These are phyloP conservation scores for Daldinia vernicosa DNA, from an alignment of 495 filamentous ascomycete genomes.

Conservation along the genomic window DNA sequence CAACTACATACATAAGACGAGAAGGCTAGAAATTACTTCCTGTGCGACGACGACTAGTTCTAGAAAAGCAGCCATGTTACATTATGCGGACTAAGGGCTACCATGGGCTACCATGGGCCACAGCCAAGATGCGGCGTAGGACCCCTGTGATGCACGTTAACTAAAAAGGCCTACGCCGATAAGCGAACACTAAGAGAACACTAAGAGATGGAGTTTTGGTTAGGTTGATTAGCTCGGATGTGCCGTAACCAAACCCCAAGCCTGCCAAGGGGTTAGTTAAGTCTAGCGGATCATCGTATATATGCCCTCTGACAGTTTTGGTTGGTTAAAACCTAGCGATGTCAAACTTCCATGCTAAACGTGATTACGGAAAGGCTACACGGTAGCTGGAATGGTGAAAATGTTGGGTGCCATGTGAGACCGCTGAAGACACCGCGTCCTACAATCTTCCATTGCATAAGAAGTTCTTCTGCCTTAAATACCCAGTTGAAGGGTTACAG, in stretches of 20 bases:
- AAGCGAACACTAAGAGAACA: constrained; percentile 12
- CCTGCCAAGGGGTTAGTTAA: neutral
- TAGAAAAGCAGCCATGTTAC: constrained; percentile 9
- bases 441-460: neutral
- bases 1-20: constrained; percentile 9
- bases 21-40: neutral
- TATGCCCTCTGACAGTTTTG: neutral
- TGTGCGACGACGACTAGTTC: constrained; percentile 7
- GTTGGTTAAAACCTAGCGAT: neutral
- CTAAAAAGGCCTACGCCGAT: constrained; percentile 25
- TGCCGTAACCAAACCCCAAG: neutral
- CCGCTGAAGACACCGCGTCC: neutral
- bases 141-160: constrained; percentile 30
- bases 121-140: constrained; percentile 18
- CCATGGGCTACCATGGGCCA: neutral
- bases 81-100: constrained; percentile 17
- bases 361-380: constrained; percentile 5
- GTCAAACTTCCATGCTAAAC: neutral
- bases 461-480: constrained; percentile 1
- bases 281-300: neutral
- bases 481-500: neutral
- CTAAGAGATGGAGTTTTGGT: neutral
- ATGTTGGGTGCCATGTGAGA: constrained; percentile 9
- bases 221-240: neutral
- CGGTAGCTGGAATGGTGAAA: neutral